phyloP scores from a whole-genome alignment of 2,329 filamentous ascomycete genomes.

The Biscogniauxia sp. region DNA sequence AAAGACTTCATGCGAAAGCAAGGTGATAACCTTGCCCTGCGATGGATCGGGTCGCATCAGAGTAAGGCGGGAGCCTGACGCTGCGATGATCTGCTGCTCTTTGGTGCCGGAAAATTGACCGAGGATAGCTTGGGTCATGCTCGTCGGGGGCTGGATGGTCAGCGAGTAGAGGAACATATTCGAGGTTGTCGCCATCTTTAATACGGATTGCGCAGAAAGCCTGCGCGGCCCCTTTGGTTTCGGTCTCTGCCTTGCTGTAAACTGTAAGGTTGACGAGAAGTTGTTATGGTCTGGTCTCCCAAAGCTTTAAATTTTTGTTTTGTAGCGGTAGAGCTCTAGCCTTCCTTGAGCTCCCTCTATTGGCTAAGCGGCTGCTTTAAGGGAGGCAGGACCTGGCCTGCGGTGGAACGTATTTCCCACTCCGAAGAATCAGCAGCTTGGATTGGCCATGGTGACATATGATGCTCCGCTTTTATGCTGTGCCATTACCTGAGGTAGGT shows the following conservation, averaged over 20 bases:
- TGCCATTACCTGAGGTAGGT: too few species aligned
- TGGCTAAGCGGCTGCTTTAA: neutral
- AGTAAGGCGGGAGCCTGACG: slow-evolving; percentile 83
- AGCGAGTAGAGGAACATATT: slow-evolving; percentile 99
- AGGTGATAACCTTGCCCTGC: slow-evolving; percentile 79
- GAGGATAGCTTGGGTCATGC: slow-evolving; percentile 84
- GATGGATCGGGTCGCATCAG: slow-evolving; percentile 83
- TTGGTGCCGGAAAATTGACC: slow-evolving; percentile 96
- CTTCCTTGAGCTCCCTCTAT: neutral
- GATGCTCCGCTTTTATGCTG: too few species aligned
- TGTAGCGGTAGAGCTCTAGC: slow-evolving; percentile 14
- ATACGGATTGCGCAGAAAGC: slow-evolving; percentile 30
- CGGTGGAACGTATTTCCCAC: neutral
- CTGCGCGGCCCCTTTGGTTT: slow-evolving; percentile 29
- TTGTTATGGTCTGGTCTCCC: neutral
- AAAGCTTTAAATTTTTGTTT: slow-evolving; percentile 21
- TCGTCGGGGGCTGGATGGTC: slow-evolving; percentile 89
- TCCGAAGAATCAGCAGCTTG: neutral
- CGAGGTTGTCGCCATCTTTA: slow-evolving; percentile 89
- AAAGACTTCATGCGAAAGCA: slow-evolving; percentile 92
- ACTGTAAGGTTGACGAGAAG: slow-evolving; percentile 7
- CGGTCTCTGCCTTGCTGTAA: neutral
- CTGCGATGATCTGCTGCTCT: slow-evolving; percentile 96
- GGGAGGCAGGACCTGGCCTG: neutral
- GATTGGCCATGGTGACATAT: neutral